Evolutionary conservation across 116 monocot species (phyloP).

Genomic region (Iris pallida): DNA sequence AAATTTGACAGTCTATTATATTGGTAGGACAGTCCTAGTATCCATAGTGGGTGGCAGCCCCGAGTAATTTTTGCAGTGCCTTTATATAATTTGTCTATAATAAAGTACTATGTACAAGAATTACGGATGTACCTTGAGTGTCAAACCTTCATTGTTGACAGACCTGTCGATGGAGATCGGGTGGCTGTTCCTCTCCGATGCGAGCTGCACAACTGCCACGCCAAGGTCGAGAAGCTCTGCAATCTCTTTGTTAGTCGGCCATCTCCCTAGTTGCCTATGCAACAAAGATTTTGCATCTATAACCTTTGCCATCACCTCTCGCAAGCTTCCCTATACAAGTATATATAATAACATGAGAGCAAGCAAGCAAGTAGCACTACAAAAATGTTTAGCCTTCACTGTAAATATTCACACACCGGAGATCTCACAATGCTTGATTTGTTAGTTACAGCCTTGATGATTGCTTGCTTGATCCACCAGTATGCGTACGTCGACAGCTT

Average conservation of each 20-base stretch:
- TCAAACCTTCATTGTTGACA: conserved; percentile 21
- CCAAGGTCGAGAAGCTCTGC: conserved; percentile 27
- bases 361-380: too few species aligned
- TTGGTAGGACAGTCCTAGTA: too few species aligned
- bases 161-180: conserved; percentile 45
- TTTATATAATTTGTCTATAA: too few species aligned
- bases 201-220: conserved; percentile 27
- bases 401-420: conserved; percentile 29
- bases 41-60: too few species aligned
- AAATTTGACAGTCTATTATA: too few species aligned
- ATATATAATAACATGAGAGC: neutral
- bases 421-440: conserved; percentile 53
- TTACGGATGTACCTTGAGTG: conserved; percentile 34
- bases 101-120: too few species aligned
- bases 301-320: conserved; percentile 29
- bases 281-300: conserved; percentile 32
- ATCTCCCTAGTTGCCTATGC: conserved; percentile 23
- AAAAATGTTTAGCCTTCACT: too few species aligned
- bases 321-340: conserved; percentile 36
- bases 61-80: too few species aligned
- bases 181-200: conserved; percentile 22
- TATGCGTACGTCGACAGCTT: conserved; percentile 65
- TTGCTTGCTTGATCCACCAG: conserved; percentile 78
- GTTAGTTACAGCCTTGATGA: conserved; percentile 44
- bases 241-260: conserved; percentile 44